Conservation (phyloP, 1,284 basidiomycete genomes). For the Boletus smithii region DNA sequence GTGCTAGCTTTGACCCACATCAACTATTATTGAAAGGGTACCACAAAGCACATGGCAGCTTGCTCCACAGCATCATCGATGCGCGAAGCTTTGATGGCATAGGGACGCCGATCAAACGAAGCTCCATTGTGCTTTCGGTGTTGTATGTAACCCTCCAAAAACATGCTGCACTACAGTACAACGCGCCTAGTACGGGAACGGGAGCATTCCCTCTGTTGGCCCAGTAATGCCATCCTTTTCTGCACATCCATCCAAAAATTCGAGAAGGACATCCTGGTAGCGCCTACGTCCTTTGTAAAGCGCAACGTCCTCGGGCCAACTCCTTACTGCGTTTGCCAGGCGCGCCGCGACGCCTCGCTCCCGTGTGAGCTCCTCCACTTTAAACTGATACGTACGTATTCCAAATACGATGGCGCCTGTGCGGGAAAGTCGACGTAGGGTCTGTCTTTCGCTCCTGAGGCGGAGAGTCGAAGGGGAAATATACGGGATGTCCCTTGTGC, state of each 20-base stretch:
- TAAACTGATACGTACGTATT: conserved; percentile 70
- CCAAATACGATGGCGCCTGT: conserved; percentile 76
- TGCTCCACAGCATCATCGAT: neutral
- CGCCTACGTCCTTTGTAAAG: conserved; percentile 57
- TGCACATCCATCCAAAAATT: conserved; percentile 48
- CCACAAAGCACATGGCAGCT: neutral
- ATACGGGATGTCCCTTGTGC: conserved; percentile 21
- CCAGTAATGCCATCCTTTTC: conserved; percentile 26
- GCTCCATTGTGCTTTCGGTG: neutral
- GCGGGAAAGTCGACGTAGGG: conserved; percentile 61
- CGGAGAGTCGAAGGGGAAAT: conserved; percentile 49
- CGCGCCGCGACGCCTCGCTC: conserved; percentile 67
- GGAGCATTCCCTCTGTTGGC: conserved; percentile 13
- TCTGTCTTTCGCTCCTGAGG: conserved; percentile 70
- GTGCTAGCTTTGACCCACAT: neutral
- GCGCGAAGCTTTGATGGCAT: neutral
- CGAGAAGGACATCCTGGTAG: conserved; percentile 45
- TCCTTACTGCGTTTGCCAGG: conserved; percentile 62
- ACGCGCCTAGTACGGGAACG: conserved; percentile 23
- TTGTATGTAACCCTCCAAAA: neutral
- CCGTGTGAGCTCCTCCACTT: conserved; percentile 51
- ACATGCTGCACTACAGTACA: too few species aligned
- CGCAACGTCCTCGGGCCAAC: conserved; percentile 67
- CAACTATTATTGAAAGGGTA: neutral
- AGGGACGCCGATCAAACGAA: neutral